Base-by-base conservation (phyloP, 805 yeast genomes). In the Metahyphopichia silvanorum region DNA sequence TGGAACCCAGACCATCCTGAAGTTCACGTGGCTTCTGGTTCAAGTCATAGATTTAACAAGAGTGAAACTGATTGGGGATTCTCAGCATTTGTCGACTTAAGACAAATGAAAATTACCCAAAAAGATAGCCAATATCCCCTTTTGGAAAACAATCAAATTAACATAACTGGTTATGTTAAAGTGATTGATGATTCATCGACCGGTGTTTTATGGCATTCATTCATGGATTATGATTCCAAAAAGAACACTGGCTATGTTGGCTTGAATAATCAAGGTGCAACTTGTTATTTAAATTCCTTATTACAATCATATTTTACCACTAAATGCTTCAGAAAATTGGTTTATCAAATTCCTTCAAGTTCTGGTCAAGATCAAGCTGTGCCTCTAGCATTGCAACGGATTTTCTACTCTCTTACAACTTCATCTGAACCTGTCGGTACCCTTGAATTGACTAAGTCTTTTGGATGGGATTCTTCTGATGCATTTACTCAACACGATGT, bases 401-500 rank as follows among this genome's bases (percentile, higher is more conserved):
- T 89, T 16, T 93, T 93, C 49, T 91, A 87, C 53, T 76, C 76
- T 40, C 66, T 93, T 41, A 81, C 82, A 45, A 79, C 81, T 3
- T 82, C 95, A 0, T 63, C 71, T 8, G 77, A 76, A 14, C 85
- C 97, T 0, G 77, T 91, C 4, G 91, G 86, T 38, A 93, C 99
- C 0, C 55, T 76, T 40, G 96, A 86, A 51, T 69, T 93, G 33
- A 93, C 98, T 0, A 76, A 78, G 38, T 82, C 97, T 0, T 93
- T 93, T 69, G 98, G 99, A 6, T 93, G 99, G 99, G 96, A 88
- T 53, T 74, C 86, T 7, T 81, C 82, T 5, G 98, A 93, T 46
- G 95, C 97, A 0, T 93, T 93, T 58, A 86, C 95, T 2, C 99
- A 93, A 60, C 98, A 93, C 60, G 99, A 93, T 55, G 97, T 93